phyloP scores from a whole-genome alignment of 2,329 filamentous ascomycete genomes.

The Corynespora cassiicola region DNA sequence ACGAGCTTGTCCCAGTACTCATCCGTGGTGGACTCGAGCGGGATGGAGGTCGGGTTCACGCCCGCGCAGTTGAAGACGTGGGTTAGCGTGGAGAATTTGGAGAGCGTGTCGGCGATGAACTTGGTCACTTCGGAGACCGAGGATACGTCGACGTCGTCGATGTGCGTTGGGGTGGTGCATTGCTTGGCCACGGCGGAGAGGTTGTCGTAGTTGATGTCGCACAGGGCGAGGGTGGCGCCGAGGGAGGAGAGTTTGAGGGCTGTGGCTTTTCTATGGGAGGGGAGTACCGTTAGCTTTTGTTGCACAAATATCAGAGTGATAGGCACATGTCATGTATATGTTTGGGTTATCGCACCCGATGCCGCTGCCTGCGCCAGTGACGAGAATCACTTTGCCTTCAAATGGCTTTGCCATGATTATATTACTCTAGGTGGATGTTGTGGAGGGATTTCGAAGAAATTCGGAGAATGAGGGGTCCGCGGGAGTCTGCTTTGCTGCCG shows the following conservation, averaged over 20 bases:
- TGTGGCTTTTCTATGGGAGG: slow-evolving; percentile 48
- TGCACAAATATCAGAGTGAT: background rate
- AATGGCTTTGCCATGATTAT: slow-evolving; percentile 33
- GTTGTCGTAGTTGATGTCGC: slow-evolving; percentile 47
- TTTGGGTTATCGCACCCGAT: slow-evolving; percentile 48
- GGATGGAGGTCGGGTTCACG: slow-evolving; percentile 54
- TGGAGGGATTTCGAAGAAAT: too few species aligned
- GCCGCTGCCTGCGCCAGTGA: slow-evolving; percentile 49
- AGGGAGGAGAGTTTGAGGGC: slow-evolving; percentile 56
- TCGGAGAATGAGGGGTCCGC: too few species aligned
- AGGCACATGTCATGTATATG: background rate
- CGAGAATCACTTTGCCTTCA: slow-evolving; percentile 33
- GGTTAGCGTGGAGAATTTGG: slow-evolving; percentile 44
- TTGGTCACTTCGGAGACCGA: slow-evolving; percentile 50
- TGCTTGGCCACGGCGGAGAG: slow-evolving; percentile 50
- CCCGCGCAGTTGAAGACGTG: slow-evolving; percentile 56
- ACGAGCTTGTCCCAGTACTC: slow-evolving; percentile 57
- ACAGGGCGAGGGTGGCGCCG: slow-evolving; percentile 46
- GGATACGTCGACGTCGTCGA: slow-evolving; percentile 54
- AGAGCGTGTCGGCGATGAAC: slow-evolving; percentile 47
- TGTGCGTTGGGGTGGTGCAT: slow-evolving; percentile 38
- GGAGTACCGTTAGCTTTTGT: slow-evolving; percentile 1
- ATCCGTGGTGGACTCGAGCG: slow-evolving; percentile 51
- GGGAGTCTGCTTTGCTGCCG: too few species aligned
- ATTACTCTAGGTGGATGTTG: too few species aligned